phyloP scores from a whole-genome alignment of 2,329 filamentous ascomycete genomes.

The Ciborinia camelliae region DNA sequence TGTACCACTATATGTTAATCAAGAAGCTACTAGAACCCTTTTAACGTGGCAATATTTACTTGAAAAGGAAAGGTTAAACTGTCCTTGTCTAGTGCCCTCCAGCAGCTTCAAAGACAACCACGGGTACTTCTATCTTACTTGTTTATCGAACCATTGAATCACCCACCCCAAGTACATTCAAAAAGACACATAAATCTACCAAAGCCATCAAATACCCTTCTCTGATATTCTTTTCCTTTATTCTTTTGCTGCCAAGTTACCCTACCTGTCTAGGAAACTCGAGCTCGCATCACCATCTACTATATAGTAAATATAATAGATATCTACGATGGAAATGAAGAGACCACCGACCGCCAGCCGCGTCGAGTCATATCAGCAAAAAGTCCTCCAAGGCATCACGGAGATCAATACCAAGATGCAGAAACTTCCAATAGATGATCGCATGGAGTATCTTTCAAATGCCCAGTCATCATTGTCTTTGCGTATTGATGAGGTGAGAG shows the following conservation, averaged over 20 bases:
- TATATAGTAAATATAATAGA: no score
- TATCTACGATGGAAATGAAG: not conserved
- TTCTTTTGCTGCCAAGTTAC: no score
- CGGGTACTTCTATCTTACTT: not conserved
- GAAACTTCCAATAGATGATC: not conserved
- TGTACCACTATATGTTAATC: not conserved
- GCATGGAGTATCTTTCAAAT: not conserved
- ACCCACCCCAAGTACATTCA: not conserved
- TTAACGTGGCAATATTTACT: no score
- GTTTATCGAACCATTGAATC: not conserved
- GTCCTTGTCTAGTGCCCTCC: no score
- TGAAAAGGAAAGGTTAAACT: not conserved
- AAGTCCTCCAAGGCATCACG: not conserved
- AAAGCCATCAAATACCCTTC: not conserved
- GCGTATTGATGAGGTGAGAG: not conserved
- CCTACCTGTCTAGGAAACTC: no score
- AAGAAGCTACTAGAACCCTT: not conserved
- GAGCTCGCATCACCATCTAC: not conserved
- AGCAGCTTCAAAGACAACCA: not conserved
- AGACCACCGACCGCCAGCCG: not conserved
- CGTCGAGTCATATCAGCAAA: not conserved
- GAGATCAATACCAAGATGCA: not conserved
- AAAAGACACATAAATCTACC: no score
- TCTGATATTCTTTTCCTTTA: no score
- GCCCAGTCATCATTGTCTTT: not conserved